These are phyloP conservation scores for Colletotrichum shisoi DNA, from an alignment of 2,329 filamentous ascomycete genomes.

Conservation along the genomic window DNA sequence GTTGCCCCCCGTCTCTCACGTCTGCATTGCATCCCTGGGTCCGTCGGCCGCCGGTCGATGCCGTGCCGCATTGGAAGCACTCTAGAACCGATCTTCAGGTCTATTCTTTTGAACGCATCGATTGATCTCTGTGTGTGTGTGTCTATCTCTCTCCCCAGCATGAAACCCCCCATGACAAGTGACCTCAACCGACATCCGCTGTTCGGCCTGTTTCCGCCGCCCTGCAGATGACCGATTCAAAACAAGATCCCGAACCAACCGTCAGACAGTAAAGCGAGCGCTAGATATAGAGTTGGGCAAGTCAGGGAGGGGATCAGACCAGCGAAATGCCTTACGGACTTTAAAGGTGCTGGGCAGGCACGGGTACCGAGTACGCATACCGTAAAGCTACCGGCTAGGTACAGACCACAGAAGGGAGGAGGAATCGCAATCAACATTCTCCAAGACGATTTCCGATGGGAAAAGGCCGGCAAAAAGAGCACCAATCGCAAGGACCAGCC, in stretches of 20 bases:
- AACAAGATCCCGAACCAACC: neutral
- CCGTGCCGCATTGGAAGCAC: slow-evolving; percentile 27
- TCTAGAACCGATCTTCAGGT: slow-evolving; percentile 32
- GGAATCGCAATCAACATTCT: neutral
- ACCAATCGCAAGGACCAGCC: slow-evolving; percentile 27
- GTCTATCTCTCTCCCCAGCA: no score
- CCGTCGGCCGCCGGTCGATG: slow-evolving; percentile 9
- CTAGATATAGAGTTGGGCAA: slow-evolving; percentile 27
- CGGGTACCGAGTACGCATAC: slow-evolving; percentile 3
- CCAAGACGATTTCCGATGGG: slow-evolving; percentile 3
- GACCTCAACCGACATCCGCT: slow-evolving; percentile 2
- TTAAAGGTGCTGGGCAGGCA: neutral
- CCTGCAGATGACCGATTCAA: neutral
- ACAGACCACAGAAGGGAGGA: neutral
- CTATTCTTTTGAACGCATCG: neutral
- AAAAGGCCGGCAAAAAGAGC: slow-evolving; percentile 32
- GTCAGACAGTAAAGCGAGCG: neutral
- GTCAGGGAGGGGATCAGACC: slow-evolving; percentile 7
- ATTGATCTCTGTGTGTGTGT: neutral
- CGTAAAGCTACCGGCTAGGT: slow-evolving; percentile 11
- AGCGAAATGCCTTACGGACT: slow-evolving; percentile 1
- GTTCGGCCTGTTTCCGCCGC: slow-evolving; percentile 14
- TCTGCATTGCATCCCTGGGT: slow-evolving; percentile 5
- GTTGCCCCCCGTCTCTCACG: slow-evolving; percentile 13
- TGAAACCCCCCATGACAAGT: slow-evolving; percentile 22